These are phyloP conservation scores for Saturnispora halmiae DNA, from an alignment of 805 yeast genomes.

Conservation along the genomic window DNA sequence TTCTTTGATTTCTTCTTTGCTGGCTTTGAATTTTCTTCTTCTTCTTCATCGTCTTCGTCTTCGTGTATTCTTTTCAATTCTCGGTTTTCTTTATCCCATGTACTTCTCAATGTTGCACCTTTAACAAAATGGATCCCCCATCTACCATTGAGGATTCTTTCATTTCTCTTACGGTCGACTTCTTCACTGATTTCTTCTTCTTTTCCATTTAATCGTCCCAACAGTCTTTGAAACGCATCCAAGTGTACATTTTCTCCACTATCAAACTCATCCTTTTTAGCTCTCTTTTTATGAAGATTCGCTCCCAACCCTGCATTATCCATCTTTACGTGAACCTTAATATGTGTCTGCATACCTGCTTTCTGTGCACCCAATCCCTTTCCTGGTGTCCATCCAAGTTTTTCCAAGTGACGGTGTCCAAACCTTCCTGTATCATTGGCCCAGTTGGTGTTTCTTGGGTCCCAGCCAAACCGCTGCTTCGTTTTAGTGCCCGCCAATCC, in stretches of 20 bases:
- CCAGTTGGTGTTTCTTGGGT: conserved; percentile 94
- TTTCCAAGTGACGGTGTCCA: conserved; percentile 78
- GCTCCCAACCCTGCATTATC: conserved; percentile 89
- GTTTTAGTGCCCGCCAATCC: conserved; percentile 75
- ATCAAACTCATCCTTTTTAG: conserved; percentile 58
- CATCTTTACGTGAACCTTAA: conserved; percentile 72
- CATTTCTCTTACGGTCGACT: conserved; percentile 58
- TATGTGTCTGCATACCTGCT: conserved; percentile 68
- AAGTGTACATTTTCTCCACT: conserved; percentile 82
- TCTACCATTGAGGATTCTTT: conserved; percentile 68
- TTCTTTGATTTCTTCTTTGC: conserved; percentile 19
- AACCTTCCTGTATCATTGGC: conserved; percentile 75
- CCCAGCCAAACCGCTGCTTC: conserved; percentile 80
- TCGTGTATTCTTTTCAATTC: conserved; percentile 22
- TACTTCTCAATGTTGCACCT: conserved; percentile 76
- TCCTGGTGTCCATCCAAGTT: conserved; percentile 91
- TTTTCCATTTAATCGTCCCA: conserved; percentile 84
- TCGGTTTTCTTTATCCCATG: conserved; percentile 61
- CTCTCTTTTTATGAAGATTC: conserved; percentile 39
- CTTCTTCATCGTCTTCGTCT: conserved; percentile 10
- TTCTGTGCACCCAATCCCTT: conserved; percentile 68
- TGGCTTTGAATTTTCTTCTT: conserved; percentile 8
- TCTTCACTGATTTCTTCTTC: conserved; percentile 58
- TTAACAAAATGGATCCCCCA: conserved; percentile 83
- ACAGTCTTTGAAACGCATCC: conserved; percentile 84